Evolutionary conservation across 2,329 filamentous ascomycete genomes (phyloP).

Genomic region (Trichoderma sp.): DNA sequence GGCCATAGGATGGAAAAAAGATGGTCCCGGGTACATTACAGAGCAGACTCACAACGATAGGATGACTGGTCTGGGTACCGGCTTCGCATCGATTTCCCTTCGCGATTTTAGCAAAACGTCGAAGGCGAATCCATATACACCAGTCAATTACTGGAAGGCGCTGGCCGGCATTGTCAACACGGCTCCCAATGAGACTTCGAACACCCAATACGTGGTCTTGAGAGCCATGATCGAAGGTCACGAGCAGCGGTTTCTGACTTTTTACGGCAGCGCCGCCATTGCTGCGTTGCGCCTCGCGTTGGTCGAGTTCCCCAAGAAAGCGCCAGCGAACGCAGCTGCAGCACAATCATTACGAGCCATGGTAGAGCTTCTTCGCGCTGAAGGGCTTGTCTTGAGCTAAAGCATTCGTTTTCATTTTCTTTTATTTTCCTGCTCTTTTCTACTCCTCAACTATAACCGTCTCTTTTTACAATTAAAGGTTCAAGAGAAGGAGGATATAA

Average conservation of each 20-base stretch:
- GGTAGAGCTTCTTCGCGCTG: constrained; percentile 51
- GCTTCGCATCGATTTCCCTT: constrained; percentile 78
- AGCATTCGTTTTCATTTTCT: neutral
- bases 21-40: constrained; percentile 57
- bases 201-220: constrained; percentile 70
- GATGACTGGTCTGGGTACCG: constrained; percentile 80
- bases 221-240: constrained; percentile 70
- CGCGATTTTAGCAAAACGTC: constrained; percentile 74
- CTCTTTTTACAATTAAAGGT: neutral
- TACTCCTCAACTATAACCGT: neutral
- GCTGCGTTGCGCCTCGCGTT: constrained; percentile 68
- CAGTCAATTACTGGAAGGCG: constrained; percentile 77
- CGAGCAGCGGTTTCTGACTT: constrained; percentile 71
- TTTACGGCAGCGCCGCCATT: constrained; percentile 77
- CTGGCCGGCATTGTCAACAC: constrained; percentile 76
- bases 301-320: constrained; percentile 67
- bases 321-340: constrained; percentile 46
- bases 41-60: constrained; percentile 76
- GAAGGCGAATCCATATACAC: constrained; percentile 72
- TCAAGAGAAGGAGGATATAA: constrained; percentile 1
- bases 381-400: constrained; percentile 47
- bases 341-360: constrained; percentile 53
- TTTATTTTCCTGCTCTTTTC: neutral
- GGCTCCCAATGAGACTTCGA: constrained; percentile 63
- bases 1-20: constrained; percentile 72